Percentiles rank a stretch among this genome's conserved stretches.
These are phyloP conservation scores for Ophiocordyceps camponoti-leonardi DNA, from an alignment of 2,329 filamentous ascomycete genomes.

Conservation along the genomic window DNA sequence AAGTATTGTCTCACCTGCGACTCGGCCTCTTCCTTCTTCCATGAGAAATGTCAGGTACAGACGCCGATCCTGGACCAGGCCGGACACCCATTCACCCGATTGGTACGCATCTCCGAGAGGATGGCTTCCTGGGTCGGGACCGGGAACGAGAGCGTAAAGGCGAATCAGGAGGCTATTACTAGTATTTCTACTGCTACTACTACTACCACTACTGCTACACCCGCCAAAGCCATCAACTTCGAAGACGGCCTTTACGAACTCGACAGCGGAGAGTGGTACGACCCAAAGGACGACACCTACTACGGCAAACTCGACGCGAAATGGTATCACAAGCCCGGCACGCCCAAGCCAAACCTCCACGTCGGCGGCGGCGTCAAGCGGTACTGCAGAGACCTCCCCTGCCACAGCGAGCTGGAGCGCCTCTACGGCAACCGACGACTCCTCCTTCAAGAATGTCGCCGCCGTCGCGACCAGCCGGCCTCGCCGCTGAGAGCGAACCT, in stretches of 20 bases:
- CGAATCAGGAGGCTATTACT: too few species aligned
- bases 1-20: neutral
- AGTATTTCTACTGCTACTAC: too few species aligned
- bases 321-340: neutral
- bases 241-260: neutral
- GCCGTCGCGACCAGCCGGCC: neutral
- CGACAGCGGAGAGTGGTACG: constrained; percentile 1
- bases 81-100: neutral
- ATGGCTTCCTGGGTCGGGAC: neutral
- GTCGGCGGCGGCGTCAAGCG: neutral
- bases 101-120: constrained; percentile 1
- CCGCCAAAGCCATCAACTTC: neutral
- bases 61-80: neutral
- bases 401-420: neutral
- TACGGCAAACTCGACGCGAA: neutral
- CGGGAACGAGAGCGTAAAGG: neutral
- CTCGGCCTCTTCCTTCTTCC: neutral
- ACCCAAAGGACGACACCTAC: neutral
- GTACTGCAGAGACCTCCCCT: neutral
- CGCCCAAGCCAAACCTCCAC: neutral
- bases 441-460: neutral
- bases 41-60: neutral
- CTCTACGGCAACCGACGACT: neutral
- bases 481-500: neutral
- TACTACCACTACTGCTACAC: too few species aligned